phyloP scores from a whole-genome alignment of 345 rosid species.

The Syzygium grande region DNA sequence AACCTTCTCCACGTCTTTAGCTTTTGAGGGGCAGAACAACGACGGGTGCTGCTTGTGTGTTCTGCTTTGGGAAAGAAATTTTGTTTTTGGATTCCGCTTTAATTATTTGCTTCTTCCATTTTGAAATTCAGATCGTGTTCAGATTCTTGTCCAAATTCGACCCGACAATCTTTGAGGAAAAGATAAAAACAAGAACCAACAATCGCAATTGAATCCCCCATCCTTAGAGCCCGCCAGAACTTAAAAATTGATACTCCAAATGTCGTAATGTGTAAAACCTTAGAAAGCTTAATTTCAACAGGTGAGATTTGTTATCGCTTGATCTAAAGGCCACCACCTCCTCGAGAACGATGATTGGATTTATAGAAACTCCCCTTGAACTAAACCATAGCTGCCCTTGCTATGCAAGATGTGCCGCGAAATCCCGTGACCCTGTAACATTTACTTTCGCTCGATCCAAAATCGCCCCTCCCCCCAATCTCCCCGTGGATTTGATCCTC shows the following conservation, averaged over 20 bases:
- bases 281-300: rapidly evolving
- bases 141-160: neutral
- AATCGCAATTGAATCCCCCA: neutral
- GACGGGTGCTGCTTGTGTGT: neutral
- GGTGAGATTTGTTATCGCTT: neutral
- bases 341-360: no score
- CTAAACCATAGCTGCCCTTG: no score
- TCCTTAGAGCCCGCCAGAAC: neutral
- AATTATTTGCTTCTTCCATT: neutral
- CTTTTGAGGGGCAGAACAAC: neutral
- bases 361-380: no score
- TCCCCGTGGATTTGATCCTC: neutral
- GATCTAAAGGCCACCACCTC: neutral
- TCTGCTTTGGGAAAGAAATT: neutral
- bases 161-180: neutral
- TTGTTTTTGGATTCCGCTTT: neutral
- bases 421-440: no score
- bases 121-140: neutral
- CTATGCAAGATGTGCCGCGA: no score
- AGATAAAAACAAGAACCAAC: neutral
- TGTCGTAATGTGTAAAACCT: neutral
- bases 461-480: no score
- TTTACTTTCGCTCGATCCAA: no score
- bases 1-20: neutral
- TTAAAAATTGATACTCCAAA: no score